Evolutionary conservation across 108 stramenopile species (phyloP).

Genomic region (Cyclotella choctawhatcheeana): DNA sequence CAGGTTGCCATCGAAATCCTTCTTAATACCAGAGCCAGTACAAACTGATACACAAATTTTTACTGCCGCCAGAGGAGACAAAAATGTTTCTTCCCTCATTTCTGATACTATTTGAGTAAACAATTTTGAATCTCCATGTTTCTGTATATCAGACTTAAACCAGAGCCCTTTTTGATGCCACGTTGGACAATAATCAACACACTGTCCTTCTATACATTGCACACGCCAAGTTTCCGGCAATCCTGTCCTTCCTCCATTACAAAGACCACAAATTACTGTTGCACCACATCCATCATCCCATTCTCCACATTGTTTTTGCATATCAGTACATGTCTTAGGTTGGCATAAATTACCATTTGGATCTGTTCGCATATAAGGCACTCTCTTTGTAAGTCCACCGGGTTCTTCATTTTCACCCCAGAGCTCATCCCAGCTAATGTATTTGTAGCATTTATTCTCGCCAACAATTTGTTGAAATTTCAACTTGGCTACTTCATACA

Average conservation of each 20-base stretch:
- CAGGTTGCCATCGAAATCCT: constrained; percentile 10
- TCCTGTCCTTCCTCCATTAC: constrained; percentile 41
- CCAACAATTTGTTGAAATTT: constrained; percentile 47
- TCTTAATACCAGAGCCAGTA: constrained; percentile 7
- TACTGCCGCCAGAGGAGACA: constrained; percentile 41
- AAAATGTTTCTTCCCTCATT: constrained; percentile 14
- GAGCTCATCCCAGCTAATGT: constrained; percentile 43
- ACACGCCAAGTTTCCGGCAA: constrained; percentile 47
- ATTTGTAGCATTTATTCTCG: constrained; percentile 43
- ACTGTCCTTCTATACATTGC: constrained; percentile 50
- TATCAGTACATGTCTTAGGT: constrained; percentile 49
- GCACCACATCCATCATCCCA: constrained; percentile 54
- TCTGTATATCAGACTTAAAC: constrained; percentile 30
- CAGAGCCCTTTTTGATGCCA: constrained; percentile 52
- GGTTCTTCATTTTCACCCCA: constrained; percentile 7
- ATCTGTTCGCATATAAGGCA: constrained; percentile 30
- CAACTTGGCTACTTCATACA: constrained; percentile 48
- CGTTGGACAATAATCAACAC: constrained; percentile 51
- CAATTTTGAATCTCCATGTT: constrained; percentile 13
- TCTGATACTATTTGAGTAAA: constrained; percentile 10
- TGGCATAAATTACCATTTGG: constrained; percentile 35
- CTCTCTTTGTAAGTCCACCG: neutral
- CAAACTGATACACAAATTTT: constrained; percentile 43
- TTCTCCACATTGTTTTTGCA: constrained; percentile 58
- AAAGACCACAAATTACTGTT: constrained; percentile 51